Base-by-base conservation (phyloP, 352 stramenopile genomes). In the Phytophthora hybrid region DNA sequence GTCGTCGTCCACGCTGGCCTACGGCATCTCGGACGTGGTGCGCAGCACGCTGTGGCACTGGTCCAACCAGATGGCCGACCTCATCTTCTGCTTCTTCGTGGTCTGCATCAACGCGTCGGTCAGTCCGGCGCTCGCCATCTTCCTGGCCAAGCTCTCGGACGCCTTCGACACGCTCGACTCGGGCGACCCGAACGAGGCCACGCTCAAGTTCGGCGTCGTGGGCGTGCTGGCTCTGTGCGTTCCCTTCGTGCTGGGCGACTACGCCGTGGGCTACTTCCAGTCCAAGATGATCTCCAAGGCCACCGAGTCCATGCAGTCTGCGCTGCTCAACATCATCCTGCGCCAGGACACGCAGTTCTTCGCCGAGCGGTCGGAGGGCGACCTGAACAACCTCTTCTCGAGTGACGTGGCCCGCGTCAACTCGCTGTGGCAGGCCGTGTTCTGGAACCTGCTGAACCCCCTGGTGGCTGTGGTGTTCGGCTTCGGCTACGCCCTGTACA, bases 211-310 rank as follows among this genome's bases (percentile, higher is more conserved):
- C 14, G 90, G 87, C n/a, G 84, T 97, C 39, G 72, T 94, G 11
- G 90, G 88, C 10, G 83, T 94, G 26, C 65, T 97, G 44, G 85
- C 82, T 0, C 70, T 97, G 10, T 94, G 84, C 54, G 84, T 97
- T 23, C 90, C 90, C 18, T 97, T 96, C 65, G 88, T 94, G 44
- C 75, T 97, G 26, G 90, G 88, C n/a, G 84, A 97, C 76, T 95
- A 95, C 71, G 80, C 85, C 2, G 89, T 97, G 37, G 90, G 90
- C 47, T 96, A 93, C 70, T 97, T 97, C 78, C 90, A 97, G 77
- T 94, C 87, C 59, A 97, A 97, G 59, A 97, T 97, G 90, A 97
- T 97, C 61, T 89, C 88, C 29, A 97, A 95, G 74, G 90, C 90
- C 18, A 95, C 88, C 1, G 87, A 95, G 59, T 83, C 78, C 53